A percentile compares a stretch with the other conserved stretches of the same genome.
These are phyloP conservation scores for Fragaria iinumae DNA, from an alignment of 306 rosid species.

Conservation along the genomic window DNA sequence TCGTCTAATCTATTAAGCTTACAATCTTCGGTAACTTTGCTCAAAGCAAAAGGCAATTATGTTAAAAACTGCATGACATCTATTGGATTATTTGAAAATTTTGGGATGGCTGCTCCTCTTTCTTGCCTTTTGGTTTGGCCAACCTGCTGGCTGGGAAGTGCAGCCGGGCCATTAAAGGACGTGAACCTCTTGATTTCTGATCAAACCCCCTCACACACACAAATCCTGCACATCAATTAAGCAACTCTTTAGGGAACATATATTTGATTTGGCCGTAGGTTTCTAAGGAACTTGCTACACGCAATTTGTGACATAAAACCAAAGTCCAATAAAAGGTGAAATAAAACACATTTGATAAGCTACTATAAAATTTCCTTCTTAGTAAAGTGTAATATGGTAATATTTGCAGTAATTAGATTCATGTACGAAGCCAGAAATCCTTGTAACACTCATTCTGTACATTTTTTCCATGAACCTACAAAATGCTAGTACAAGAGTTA, in stretches of 20 bases:
- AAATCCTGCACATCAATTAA: constrained; percentile 58
- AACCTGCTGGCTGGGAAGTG: constrained; percentile 81
- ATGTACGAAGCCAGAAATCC: neutral
- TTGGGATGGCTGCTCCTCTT: constrained; percentile 24
- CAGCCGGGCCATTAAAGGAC: constrained; percentile 76
- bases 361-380: neutral
- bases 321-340: neutral
- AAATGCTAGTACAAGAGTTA: neutral
- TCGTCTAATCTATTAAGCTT: neutral
- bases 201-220: constrained; percentile 92
- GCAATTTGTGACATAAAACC: neutral
- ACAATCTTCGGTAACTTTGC: neutral
- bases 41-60: constrained; percentile 15
- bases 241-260: neutral
- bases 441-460: neutral
- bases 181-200: constrained; percentile 57
- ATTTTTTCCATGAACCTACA: neutral
- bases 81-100: neutral
- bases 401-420: neutral
- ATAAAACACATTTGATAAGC: neutral
- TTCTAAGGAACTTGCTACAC: neutral
- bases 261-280: neutral
- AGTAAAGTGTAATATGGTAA: neutral
- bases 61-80: neutral
- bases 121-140: constrained; percentile 36